These are phyloP conservation scores for Tuber indicum DNA, from an alignment of 495 filamentous ascomycete genomes.

Conservation along the genomic window DNA sequence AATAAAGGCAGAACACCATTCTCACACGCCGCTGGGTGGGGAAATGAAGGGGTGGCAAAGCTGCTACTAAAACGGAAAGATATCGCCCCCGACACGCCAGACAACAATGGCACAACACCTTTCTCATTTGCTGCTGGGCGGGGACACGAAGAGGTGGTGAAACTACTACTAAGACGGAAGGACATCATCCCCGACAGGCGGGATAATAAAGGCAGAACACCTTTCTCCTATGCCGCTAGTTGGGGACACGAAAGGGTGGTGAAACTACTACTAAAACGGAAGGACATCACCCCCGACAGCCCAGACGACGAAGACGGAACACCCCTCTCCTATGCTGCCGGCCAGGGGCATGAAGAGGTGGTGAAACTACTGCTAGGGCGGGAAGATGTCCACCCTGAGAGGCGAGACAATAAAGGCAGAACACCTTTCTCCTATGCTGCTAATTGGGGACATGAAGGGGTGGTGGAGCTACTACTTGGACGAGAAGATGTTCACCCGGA, in stretches of 20 bases:
- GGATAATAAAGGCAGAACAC: neutral
- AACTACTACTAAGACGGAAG: neutral
- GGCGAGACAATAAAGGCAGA: neutral
- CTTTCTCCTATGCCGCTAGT: neutral
- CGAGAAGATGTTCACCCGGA: neutral
- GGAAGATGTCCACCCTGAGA: neutral
- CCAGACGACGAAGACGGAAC: neutral
- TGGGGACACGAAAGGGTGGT: neutral
- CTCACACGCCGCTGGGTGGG: no score
- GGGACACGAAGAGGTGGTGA: neutral
- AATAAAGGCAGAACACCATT: no score
- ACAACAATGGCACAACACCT: neutral
- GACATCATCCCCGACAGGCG: neutral
- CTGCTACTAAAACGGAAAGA: no score
- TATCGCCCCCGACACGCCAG: neutral
- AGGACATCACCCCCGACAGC: neutral
- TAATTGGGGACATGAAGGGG: neutral
- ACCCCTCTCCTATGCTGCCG: neutral
- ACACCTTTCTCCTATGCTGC: neutral
- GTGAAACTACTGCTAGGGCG: neutral
- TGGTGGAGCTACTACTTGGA: neutral
- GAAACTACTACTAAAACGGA: neutral
- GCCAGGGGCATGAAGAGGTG: neutral
- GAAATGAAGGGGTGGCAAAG: no score
- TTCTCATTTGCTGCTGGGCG: neutral